These are phyloP conservation scores for Exophiala alcalophila DNA, from an alignment of 2,329 filamentous ascomycete species.

Conservation along the genomic window DNA sequence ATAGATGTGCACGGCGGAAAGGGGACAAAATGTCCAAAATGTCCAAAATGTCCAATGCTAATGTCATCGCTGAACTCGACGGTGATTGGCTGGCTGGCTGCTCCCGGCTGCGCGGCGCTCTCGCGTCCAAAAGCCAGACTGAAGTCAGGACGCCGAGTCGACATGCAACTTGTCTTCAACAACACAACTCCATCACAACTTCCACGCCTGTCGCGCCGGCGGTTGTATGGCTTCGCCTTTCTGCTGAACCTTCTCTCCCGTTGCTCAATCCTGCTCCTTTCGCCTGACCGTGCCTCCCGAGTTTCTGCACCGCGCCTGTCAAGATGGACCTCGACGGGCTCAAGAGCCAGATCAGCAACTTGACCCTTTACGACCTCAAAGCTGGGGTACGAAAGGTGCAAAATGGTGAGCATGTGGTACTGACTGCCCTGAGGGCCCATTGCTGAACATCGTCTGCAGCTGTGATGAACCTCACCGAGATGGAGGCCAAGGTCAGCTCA, in stretches of 20 bases:
- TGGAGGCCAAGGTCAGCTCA: constrained; percentile 64
- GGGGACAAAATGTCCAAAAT: too few relatives aligned
- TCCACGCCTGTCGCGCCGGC: too few relatives aligned
- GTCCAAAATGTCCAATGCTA: too few relatives aligned
- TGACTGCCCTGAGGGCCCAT: not conserved
- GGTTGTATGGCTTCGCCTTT: not conserved
- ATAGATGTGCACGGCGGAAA: too few relatives aligned
- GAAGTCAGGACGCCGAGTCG: too few relatives aligned
- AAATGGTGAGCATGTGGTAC: constrained; percentile 67
- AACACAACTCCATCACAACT: too few relatives aligned
- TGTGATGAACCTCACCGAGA: constrained; percentile 97
- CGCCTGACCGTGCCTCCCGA: too few relatives aligned
- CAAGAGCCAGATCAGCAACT: constrained; percentile 82
- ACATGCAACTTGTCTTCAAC: too few relatives aligned
- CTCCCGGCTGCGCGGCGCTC: too few relatives aligned
- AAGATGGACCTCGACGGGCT: constrained; percentile 82
- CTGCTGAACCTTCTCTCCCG: not conserved
- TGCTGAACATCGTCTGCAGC: constrained; percentile 52
- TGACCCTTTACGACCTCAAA: constrained; percentile 93
- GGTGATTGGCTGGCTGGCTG: too few relatives aligned
- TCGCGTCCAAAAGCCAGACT: too few relatives aligned
- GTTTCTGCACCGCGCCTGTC: constrained; percentile 1
- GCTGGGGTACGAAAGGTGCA: constrained; percentile 92
- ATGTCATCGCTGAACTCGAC: too few relatives aligned
- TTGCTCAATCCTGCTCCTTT: not conserved